phyloP scores from a whole-genome alignment of 2,329 filamentous ascomycete species.

The Orbilia ellipsospora region DNA sequence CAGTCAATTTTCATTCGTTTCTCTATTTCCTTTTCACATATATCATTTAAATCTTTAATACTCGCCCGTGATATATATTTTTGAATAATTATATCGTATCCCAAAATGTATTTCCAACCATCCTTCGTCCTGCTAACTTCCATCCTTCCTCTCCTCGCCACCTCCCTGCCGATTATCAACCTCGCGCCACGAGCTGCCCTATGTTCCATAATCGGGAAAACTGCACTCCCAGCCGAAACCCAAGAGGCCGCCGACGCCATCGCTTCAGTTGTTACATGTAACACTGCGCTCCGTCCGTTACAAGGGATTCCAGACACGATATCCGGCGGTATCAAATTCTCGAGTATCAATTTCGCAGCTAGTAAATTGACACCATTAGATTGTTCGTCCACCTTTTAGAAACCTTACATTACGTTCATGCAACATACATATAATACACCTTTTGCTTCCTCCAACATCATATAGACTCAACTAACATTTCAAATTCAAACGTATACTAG shows the following conservation, averaged over 20 bases:
- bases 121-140: slow-evolving; percentile 18
- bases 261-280: slow-evolving; percentile 66
- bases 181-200: slow-evolving; percentile 28
- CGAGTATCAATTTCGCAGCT: slow-evolving; percentile 69
- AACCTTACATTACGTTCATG: not conserved
- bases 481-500: slow-evolving; percentile 3
- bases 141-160: slow-evolving; percentile 32
- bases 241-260: slow-evolving; percentile 64
- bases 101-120: slow-evolving; percentile 36
- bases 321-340: slow-evolving; percentile 67
- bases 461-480: not conserved
- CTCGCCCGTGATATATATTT: not conserved
- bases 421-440: not conserved
- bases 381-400: slow-evolving; percentile 59
- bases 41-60: not conserved
- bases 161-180: slow-evolving; percentile 21
- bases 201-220: slow-evolving; percentile 40
- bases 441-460: too few relatives aligned
- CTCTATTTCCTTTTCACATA: not conserved
- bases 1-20: slow-evolving; percentile 18
- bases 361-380: slow-evolving; percentile 66
- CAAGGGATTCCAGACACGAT: slow-evolving; percentile 70
- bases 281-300: slow-evolving; percentile 65
- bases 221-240: slow-evolving; percentile 67
- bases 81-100: not conserved